phyloP scores from a whole-genome alignment of 2,329 filamentous ascomycete species.

The Ilyonectria mors-panacis region DNA sequence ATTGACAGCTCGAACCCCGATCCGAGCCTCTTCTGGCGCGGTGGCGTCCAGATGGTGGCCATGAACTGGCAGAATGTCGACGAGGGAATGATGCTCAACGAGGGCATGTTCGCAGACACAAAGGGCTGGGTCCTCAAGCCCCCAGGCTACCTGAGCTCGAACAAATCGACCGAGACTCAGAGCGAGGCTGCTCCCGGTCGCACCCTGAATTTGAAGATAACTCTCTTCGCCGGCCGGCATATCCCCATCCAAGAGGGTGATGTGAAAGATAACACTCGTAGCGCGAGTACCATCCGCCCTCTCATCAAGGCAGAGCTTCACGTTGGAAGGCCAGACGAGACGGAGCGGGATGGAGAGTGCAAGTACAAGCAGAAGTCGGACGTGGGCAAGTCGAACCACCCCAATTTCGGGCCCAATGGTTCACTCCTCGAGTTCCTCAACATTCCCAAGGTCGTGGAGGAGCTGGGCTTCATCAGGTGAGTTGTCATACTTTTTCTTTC shows the following conservation, averaged over 20 bases:
- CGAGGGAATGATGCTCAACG: conserved; percentile 94
- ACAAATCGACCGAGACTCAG: conserved; percentile 58
- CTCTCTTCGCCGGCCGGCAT: conserved; percentile 82
- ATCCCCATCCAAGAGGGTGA: conserved; percentile 61
- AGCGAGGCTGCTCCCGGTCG: conserved; percentile 63
- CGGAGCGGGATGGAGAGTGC: conserved; percentile 59
- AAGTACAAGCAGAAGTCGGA: conserved; percentile 73
- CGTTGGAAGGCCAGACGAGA: conserved; percentile 72
- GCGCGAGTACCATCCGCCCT: conserved; percentile 68
- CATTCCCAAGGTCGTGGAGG: conserved; percentile 73
- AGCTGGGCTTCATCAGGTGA: conserved; percentile 82
- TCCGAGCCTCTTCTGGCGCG: conserved; percentile 90
- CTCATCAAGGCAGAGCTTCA: conserved; percentile 87
- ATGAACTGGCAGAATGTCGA: conserved; percentile 98
- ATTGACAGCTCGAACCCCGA: conserved; percentile 95
- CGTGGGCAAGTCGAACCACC: conserved; percentile 71
- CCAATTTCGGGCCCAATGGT: conserved; percentile 71
- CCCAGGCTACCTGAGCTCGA: conserved; percentile 74
- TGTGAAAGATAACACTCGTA: conserved; percentile 50
- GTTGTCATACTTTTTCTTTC: conserved; percentile 47
- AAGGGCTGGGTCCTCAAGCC: conserved; percentile 91
- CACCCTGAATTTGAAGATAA: conserved; percentile 78
- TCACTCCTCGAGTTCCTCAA: conserved; percentile 72
- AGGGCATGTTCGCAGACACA: conserved; percentile 94
- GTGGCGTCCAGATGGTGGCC: conserved; percentile 97